Conservation (phyloP, 1,284 basidiomycete genomes). For the Ceratobasidium sp. region DNA sequence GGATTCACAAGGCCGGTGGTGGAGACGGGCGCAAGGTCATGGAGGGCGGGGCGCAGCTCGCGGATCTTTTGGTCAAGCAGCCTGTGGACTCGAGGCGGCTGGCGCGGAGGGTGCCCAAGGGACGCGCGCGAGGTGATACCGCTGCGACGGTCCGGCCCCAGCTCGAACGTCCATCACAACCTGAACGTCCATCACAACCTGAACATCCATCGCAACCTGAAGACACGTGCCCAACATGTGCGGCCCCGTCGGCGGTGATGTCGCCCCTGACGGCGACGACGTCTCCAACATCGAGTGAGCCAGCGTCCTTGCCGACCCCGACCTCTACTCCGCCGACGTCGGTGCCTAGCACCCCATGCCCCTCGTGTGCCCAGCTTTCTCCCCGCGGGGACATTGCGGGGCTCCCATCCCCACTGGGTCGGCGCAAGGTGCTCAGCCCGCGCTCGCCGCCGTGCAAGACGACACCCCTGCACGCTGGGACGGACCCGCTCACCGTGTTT, state of each 20-base stretch:
- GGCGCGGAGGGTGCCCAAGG: not conserved
- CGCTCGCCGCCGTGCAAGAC: constrained; percentile 37
- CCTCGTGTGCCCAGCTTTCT: constrained; percentile 33
- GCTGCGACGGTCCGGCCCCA: not conserved
- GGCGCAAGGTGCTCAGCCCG: constrained; percentile 18
- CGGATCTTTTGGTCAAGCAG: constrained; percentile 32
- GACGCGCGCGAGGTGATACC: constrained; percentile 21
- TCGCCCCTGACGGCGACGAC: constrained; percentile 4
- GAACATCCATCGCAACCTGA: constrained; percentile 6
- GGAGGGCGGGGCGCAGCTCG: constrained; percentile 4
- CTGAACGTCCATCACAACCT: not conserved
- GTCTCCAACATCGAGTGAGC: constrained; percentile 22
- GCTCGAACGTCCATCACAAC: not conserved
- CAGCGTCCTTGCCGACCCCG: constrained; percentile 24
- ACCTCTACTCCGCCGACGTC: constrained; percentile 34
- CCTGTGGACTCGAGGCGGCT: constrained; percentile 21
- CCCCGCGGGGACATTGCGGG: constrained; percentile 25
- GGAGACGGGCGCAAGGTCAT: constrained; percentile 39
- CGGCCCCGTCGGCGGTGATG: not conserved
- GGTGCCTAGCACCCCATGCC: constrained; percentile 38
- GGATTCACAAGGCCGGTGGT: constrained; percentile 27
- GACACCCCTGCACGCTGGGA: constrained; percentile 18
- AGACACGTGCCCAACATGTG: constrained; percentile 31
- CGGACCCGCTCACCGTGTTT: constrained; percentile 32
- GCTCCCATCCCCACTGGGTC: constrained; percentile 7